Evolutionary conservation across 306 rosid genomes (phyloP).

Genomic region (Cyamopsis tetragonoloba): DNA sequence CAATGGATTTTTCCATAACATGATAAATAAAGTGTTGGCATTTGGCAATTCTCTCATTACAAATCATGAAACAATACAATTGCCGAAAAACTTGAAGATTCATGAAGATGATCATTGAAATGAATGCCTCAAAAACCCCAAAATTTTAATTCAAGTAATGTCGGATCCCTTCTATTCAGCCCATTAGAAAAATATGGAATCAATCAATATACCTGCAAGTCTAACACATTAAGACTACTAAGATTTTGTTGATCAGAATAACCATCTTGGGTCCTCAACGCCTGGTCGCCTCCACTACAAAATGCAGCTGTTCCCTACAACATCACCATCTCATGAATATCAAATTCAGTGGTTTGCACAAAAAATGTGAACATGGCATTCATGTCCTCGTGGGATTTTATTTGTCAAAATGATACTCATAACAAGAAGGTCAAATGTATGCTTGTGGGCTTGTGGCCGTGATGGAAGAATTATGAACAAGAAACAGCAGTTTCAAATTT

Average conservation of each 20-base stretch:
- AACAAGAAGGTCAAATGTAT: neutral
- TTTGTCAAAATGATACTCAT: neutral
- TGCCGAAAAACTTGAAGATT: neutral
- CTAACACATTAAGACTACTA: conserved; percentile 80
- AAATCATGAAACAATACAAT: conserved; percentile 13
- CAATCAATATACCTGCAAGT: conserved; percentile 62
- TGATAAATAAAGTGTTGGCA: neutral
- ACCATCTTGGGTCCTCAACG: conserved; percentile 74
- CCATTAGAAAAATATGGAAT: neutral
- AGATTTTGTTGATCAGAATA: conserved; percentile 60
- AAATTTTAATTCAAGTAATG: neutral
- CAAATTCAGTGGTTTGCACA: neutral
- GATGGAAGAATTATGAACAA: neutral
- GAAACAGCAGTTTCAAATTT: conserved; percentile 4
- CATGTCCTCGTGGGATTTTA: neutral
- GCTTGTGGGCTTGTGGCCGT: neutral
- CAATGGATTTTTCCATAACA: neutral
- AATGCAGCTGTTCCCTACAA: conserved; percentile 79
- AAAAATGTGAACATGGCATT: neutral
- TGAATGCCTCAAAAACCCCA: neutral
- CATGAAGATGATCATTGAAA: neutral
- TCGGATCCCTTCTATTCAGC: neutral
- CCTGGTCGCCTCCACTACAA: conserved; percentile 92
- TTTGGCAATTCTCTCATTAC: conserved; percentile 1
- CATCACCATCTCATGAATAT: neutral